Percentiles rank a stretch among this genome's conserved stretches.
Conservation (phyloP, 768 basidiomycete genomes). For the Pisolithus orientalis region DNA sequence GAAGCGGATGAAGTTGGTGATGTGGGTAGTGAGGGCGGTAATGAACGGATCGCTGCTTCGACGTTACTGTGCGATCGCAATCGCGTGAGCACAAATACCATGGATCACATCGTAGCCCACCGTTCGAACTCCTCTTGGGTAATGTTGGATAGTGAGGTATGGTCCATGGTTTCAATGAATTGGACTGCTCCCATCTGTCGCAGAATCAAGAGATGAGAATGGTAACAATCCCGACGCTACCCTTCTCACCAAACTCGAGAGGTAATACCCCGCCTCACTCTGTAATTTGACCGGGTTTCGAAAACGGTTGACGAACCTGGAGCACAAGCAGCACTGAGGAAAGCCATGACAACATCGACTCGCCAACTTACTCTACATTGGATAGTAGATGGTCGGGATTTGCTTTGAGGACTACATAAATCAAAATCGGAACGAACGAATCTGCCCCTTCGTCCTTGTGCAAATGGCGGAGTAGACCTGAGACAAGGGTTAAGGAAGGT, state of each 20-base stretch:
- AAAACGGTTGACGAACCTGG: slow-evolving; percentile 92
- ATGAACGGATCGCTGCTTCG: slow-evolving; percentile 50
- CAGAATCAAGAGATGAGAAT: not conserved
- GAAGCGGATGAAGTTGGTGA: slow-evolving; percentile 27
- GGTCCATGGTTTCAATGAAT: slow-evolving; percentile 98
- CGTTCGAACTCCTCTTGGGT: slow-evolving; percentile 89
- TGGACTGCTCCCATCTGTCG: slow-evolving; percentile 92
- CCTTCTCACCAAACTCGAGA: slow-evolving; percentile 79
- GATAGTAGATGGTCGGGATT: slow-evolving; percentile 91
- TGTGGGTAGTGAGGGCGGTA: slow-evolving; percentile 27
- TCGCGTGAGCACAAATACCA: slow-evolving; percentile 4
- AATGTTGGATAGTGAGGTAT: slow-evolving; percentile 89
- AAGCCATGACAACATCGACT: not conserved
- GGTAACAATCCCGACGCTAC: slow-evolving; percentile 1
- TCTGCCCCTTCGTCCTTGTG: slow-evolving; percentile 86
- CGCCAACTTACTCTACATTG: slow-evolving; percentile 76
- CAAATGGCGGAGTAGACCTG: slow-evolving; percentile 86
- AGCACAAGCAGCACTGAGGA: not conserved
- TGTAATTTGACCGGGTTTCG: slow-evolving; percentile 84
- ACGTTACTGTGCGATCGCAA: slow-evolving; percentile 39
- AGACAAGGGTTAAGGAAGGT: not conserved
- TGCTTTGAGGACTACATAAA: slow-evolving; percentile 89
- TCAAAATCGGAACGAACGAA: slow-evolving; percentile 89
- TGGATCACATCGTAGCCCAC: slow-evolving; percentile 29
- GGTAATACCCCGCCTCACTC: slow-evolving; percentile 94